Percentiles rank a stretch among this genome's conserved stretches.
phyloP scores from a whole-genome alignment of 345 rosid genomes.

The Gossypium ekmanianum region DNA sequence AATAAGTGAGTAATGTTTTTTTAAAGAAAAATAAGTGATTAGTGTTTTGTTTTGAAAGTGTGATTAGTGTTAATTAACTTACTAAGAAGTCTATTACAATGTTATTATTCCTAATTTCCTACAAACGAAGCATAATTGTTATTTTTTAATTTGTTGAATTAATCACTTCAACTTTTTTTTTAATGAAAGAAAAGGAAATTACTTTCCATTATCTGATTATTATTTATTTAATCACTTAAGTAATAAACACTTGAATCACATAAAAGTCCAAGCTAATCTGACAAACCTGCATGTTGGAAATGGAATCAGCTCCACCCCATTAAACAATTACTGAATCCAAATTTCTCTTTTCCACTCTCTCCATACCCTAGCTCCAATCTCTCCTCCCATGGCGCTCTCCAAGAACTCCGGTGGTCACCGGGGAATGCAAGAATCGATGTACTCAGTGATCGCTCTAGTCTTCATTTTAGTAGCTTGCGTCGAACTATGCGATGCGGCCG shows the following conservation, averaged over 20 bases:
- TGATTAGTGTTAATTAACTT: too few relatives aligned
- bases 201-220: too few relatives aligned
- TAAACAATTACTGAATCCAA: background rate
- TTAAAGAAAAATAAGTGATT: too few relatives aligned
- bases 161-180: too few relatives aligned
- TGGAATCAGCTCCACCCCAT: background rate
- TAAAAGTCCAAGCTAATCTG: background rate
- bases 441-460: slow-evolving; percentile 58
- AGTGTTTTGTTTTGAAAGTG: too few relatives aligned
- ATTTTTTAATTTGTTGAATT: too few relatives aligned
- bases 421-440: slow-evolving; percentile 26
- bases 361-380: background rate
- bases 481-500: slow-evolving; percentile 92
- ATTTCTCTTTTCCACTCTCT: background rate
- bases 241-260: background rate
- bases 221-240: background rate
- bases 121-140: too few relatives aligned
- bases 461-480: slow-evolving; percentile 77
- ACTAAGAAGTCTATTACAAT: too few relatives aligned
- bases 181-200: too few relatives aligned
- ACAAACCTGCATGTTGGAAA: background rate
- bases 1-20: too few relatives aligned
- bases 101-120: too few relatives aligned
- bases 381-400: background rate
- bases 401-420: background rate